Evolutionary conservation across 495 filamentous ascomycete species (phyloP), one percentile per base, ranked within the genome.

Genomic region (Entonaema liquescens): DNA sequence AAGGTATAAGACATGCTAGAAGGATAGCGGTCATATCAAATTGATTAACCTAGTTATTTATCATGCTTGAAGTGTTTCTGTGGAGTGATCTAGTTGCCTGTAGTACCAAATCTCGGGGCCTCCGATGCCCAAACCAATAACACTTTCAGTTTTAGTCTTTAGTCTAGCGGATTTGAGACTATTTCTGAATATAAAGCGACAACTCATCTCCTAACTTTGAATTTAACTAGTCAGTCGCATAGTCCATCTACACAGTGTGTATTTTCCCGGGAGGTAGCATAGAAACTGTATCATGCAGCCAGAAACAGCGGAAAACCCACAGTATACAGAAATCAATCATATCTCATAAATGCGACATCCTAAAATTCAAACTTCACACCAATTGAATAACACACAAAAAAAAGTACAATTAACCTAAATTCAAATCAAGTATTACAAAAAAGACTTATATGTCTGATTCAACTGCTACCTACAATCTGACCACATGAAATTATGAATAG

Each of bases 401-500:
- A 53, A 29, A 53, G 21, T n/a, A 29, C 21, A 29, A 53, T 15
- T 11, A 13, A 9, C n/a, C 42, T 2, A 47, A 47, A 47, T 47
- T 11, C 5, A 47, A 23, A 23, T 33, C 17, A 47, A 23, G 4
- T 47, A 0, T 13, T 47, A 3, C 9, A 13, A 36, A 17, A 6
- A 9, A 6, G n/a, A 49, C 5, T n/a, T 29, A 44, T 15, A 62
- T 62, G 49, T 42, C 25, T 2, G 42, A 42, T 8, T 49, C 7
- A 29, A 15, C n/a, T 25, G 21, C 4, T 17, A 3, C 26, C 62
- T 12, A n/a, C 4, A 53, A 35, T 6, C 17, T 23, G 42, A 68
- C 68, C 63, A 72, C 62, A 77, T 77, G 31, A 33, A 33, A 33
- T 33, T 33, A 33, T 33, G 75, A 72, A 68, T 35, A 63, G 75